Evolutionary conservation across 306 rosid species (phyloP), one percentile per base, ranked within the genome.

Genomic region (Quercus ilex): DNA sequence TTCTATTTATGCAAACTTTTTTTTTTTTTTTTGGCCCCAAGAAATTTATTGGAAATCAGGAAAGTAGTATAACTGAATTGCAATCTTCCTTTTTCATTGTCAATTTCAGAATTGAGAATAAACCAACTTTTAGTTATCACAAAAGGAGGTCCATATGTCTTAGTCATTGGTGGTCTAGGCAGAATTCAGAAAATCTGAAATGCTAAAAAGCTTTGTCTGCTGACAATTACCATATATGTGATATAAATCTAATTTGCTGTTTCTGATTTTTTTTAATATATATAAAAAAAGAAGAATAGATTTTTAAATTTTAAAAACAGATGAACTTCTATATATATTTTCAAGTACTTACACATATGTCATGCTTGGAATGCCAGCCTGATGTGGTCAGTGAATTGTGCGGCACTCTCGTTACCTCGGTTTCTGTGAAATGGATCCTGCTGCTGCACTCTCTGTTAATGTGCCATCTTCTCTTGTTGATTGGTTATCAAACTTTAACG

Each of bases 321-420:
- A 19, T 69, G 23, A 8, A 8, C 12, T 26, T 31, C 18, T 60
- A 28, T 38, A 3, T 38, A 38, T 38, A 38, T 8, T 57, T 77
- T 60, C 23, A 33, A 38, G 56, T 18, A 46, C 78, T 91, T 81
- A 90, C 74, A 57, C 31, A 10, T 74, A 51, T 73, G 64, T 79
- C 85, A 20, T 12, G 57, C 85, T 79, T 72, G 55, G 38, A 59
- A 74, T 85, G 65, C 84, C 92, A 95, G 97, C 98, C 99, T 57
- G 93, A 92, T 73, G 89, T 91, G 69, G 91, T 92, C 74, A 23
- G 87, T 95, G 77, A 92, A 91, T 83, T 92, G 99, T 77, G 97
- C 97, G 69, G 96, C 98, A 69, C 81, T 92, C 72, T 92, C 98
- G 11, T 90, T 85, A 14, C 99, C 99, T 55, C 98, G 88, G 90